A percentile compares a stretch with the other conserved stretches of the same genome.
Conservation (phyloP, 257 asterid genomes). For the Lithospermum erythrorhizon region DNA sequence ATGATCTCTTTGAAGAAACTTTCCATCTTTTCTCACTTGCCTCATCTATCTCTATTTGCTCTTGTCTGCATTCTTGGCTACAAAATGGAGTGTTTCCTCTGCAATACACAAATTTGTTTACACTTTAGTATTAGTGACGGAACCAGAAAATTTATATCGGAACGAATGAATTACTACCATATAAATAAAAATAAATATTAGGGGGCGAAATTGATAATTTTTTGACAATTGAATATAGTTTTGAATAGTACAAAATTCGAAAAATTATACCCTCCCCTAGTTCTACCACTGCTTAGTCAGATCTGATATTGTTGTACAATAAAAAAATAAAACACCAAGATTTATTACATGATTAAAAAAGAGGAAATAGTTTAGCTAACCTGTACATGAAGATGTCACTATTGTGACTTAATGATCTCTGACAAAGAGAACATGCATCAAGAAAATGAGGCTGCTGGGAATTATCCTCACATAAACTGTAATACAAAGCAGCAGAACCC, state of each 20-base stretch:
- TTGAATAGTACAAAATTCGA: too few relatives aligned
- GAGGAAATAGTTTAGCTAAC: constrained; percentile 19
- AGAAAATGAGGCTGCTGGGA: constrained; percentile 64
- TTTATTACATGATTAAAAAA: background rate
- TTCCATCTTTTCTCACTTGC: constrained; percentile 55
- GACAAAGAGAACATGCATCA: constrained; percentile 73
- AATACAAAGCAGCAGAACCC: constrained; percentile 28
- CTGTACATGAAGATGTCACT: constrained; percentile 94
- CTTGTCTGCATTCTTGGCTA: constrained; percentile 88
- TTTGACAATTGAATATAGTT: too few relatives aligned
- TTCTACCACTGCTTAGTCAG: too few relatives aligned
- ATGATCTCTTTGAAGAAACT: constrained; percentile 44
- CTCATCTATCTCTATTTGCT: constrained; percentile 88
- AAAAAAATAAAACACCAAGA: background rate
- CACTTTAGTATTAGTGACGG: too few relatives aligned
- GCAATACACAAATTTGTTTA: constrained; percentile 14
- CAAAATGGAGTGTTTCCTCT: constrained; percentile 92
- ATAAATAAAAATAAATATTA: too few relatives aligned
- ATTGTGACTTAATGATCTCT: constrained; percentile 44
- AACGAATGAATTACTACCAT: too few relatives aligned
- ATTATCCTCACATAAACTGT: constrained; percentile 36
- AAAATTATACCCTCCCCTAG: too few relatives aligned
- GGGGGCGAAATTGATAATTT: too few relatives aligned
- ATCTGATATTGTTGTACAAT: too few relatives aligned
- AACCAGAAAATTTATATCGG: too few relatives aligned